A percentile compares a stretch with the other conserved stretches of the same genome.
Conservation (phyloP, 2,329 filamentous ascomycete species). For the Cladosporium sp. region DNA sequence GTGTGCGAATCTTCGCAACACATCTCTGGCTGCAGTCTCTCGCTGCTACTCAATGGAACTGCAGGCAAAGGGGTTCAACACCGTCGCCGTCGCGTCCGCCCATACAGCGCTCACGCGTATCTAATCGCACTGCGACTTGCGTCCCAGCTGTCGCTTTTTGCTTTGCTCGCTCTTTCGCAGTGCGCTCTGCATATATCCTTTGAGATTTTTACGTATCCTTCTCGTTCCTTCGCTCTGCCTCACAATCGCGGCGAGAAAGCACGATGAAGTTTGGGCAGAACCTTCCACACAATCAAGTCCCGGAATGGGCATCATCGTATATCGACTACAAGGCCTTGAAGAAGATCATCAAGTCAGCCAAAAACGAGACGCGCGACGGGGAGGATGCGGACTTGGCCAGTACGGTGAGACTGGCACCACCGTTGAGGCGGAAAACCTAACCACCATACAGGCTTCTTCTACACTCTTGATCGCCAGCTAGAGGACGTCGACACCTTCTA, state of each 20-base stretch:
- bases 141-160: not conserved
- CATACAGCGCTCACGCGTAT: not conserved
- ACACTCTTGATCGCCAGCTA: slow-evolving; percentile 91
- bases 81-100: slow-evolving; percentile 6
- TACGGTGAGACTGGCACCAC: slow-evolving; percentile 49
- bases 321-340: slow-evolving; percentile 92
- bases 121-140: not conserved
- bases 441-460: slow-evolving; percentile 79
- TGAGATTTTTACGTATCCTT: not conserved
- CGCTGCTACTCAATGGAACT: not conserved
- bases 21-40: not conserved
- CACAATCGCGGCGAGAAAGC: not conserved
- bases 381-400: slow-evolving; percentile 85
- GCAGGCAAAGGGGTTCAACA: slow-evolving; percentile 1
- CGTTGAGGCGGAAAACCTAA: slow-evolving; percentile 28
- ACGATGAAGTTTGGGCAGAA: slow-evolving; percentile 53
- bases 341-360: slow-evolving; percentile 84
- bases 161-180: not conserved
- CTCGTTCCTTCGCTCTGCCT: not conserved
- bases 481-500: slow-evolving; percentile 97
- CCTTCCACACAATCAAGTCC: slow-evolving; percentile 78
- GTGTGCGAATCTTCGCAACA: slow-evolving; percentile 4
- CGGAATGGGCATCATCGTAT: slow-evolving; percentile 80
- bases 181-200: not conserved
- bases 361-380: slow-evolving; percentile 60